Percentiles rank a stretch among this genome's conserved stretches.
These are phyloP conservation scores for Phytophthora crassamura DNA, from an alignment of 352 stramenopile genomes.

Conservation along the genomic window DNA sequence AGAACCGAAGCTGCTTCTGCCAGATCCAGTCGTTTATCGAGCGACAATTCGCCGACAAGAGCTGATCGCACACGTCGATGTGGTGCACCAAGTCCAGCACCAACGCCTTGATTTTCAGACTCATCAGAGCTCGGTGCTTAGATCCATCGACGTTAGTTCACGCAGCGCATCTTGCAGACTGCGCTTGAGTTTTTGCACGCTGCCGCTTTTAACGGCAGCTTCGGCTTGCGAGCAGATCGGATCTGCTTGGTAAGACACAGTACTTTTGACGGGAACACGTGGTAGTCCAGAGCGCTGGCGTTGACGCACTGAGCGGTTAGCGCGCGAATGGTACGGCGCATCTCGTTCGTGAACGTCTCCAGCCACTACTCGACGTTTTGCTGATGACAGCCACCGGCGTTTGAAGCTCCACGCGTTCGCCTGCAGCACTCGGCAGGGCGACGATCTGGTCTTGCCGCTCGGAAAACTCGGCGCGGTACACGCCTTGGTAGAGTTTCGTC, in stretches of 20 bases:
- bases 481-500: conserved; percentile 97
- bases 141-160: conserved; percentile 83
- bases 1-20: conserved; percentile 96
- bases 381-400: conserved; percentile 87
- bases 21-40: conserved; percentile 86
- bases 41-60: conserved; percentile 67
- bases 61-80: conserved; percentile 94
- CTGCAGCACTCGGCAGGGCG: conserved; percentile 85
- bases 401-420: conserved; percentile 87
- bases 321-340: conserved; percentile 89
- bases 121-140: conserved; percentile 90
- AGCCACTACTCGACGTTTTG: conserved; percentile 94
- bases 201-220: conserved; percentile 80
- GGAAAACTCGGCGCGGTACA: conserved; percentile 93
- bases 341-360: conserved; percentile 90
- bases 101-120: conserved; percentile 95
- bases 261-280: conserved; percentile 91
- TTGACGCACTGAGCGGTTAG: conserved; percentile 82
- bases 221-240: conserved; percentile 93
- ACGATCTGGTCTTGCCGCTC: conserved; percentile 83
- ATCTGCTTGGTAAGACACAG: conserved; percentile 92
- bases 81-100: conserved; percentile 96
- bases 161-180: conserved; percentile 71
- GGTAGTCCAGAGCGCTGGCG: conserved; percentile 85
- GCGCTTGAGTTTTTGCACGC: conserved; percentile 69